Percentiles rank a stretch among this genome's conserved stretches.
Conservation (phyloP, 2,329 filamentous ascomycete genomes). For the Colletotrichum sp. region DNA sequence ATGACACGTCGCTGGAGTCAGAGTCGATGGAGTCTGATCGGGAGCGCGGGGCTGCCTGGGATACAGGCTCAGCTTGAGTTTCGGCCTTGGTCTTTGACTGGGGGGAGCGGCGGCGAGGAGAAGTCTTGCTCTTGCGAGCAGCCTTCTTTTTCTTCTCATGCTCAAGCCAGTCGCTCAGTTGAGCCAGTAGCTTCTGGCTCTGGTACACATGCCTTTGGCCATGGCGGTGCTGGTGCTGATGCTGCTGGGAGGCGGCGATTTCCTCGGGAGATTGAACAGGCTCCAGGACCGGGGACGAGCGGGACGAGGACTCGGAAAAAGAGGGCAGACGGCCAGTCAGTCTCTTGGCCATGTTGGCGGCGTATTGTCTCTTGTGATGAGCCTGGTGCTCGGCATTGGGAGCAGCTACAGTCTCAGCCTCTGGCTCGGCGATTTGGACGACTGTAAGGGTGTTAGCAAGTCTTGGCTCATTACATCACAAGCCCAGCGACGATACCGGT, state of each 20-base stretch:
- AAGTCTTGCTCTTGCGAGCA: constrained; percentile 53
- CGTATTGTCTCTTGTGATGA: constrained; percentile 46
- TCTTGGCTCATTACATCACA: constrained; percentile 14
- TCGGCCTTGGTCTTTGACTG: constrained; percentile 9
- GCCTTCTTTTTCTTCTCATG: constrained; percentile 75
- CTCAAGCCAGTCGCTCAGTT: constrained; percentile 84
- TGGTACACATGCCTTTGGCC: constrained; percentile 41
- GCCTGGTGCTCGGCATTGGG: constrained; percentile 37
- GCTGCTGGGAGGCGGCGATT: background rate
- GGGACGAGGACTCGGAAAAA: constrained; percentile 43
- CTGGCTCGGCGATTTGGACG: constrained; percentile 65
- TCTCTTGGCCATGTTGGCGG: constrained; percentile 46
- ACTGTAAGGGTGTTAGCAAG: constrained; percentile 35
- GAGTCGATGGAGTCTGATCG: constrained; percentile 65
- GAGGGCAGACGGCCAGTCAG: constrained; percentile 41
- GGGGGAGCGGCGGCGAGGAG: constrained; percentile 43
- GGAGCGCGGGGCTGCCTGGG: constrained; percentile 20
- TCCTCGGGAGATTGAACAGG: constrained; percentile 29
- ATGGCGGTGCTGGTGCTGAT: constrained; percentile 31
- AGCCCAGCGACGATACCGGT: constrained; percentile 20
- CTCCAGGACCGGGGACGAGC: constrained; percentile 47
- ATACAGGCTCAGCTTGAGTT: constrained; percentile 2
- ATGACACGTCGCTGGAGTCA: constrained; percentile 72
- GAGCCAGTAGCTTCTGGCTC: constrained; percentile 67
- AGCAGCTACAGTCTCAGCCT: constrained; percentile 19